Conservation (phyloP, 768 basidiomycete genomes). For the Gyrodon lividus region DNA sequence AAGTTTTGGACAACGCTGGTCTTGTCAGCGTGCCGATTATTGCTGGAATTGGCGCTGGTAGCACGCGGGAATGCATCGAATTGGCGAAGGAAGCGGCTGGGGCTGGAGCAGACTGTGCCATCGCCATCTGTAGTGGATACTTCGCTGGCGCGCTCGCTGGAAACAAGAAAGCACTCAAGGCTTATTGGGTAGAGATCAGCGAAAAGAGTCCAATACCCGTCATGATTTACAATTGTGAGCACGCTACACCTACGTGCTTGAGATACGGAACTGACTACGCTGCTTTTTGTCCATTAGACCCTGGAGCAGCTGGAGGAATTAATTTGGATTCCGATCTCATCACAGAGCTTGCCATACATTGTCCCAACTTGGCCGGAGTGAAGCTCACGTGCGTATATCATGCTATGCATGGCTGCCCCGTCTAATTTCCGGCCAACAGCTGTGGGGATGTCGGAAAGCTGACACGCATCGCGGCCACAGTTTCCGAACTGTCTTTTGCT, state of each 20-base stretch:
- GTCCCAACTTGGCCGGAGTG: conserved; percentile 78
- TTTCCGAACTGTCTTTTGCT: conserved; percentile 56
- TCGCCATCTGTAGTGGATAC: conserved; percentile 86
- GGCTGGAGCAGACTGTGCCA: conserved; percentile 84
- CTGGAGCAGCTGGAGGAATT: conserved; percentile 84
- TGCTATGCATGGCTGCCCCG: neutral
- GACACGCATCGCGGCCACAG: conserved; percentile 73
- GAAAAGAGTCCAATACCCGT: conserved; percentile 83
- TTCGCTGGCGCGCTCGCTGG: conserved; percentile 72
- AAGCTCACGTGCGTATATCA: conserved; percentile 74
- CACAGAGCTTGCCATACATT: conserved; percentile 70
- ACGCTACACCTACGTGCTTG: neutral
- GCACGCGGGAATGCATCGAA: conserved; percentile 79
- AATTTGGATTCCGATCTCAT: conserved; percentile 90
- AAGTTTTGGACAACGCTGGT: conserved; percentile 67
- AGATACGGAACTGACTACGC: neutral
- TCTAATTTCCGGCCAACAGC: conserved; percentile 37
- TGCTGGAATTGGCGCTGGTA: conserved; percentile 79
- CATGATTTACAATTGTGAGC: conserved; percentile 83
- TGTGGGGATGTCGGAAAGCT: conserved; percentile 93
- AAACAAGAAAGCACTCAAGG: conserved; percentile 68
- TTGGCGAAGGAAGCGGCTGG: conserved; percentile 74
- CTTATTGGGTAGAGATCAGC: conserved; percentile 74
- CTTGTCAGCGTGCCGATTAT: conserved; percentile 63
- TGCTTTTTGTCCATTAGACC: conserved; percentile 48